These are phyloP conservation scores for Chaetomium tenue DNA, from an alignment of 495 filamentous ascomycete genomes.

Conservation along the genomic window DNA sequence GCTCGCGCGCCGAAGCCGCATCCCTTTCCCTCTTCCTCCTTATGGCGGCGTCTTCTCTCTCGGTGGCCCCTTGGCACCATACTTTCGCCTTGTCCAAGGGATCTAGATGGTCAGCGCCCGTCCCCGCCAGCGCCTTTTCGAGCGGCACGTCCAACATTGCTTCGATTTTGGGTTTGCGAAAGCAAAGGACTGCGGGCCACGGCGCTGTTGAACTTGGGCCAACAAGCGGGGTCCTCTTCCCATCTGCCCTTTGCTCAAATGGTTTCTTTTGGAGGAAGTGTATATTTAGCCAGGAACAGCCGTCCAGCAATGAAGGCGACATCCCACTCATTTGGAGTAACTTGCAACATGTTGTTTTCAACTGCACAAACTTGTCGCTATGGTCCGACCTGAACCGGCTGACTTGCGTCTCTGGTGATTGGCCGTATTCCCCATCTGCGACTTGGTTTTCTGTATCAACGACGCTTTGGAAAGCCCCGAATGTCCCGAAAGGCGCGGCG, in stretches of 20 bases:
- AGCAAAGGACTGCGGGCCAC: slow-evolving; percentile 54
- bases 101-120: slow-evolving; percentile 45
- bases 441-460: slow-evolving; percentile 31
- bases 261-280: slow-evolving; percentile 38
- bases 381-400: slow-evolving; percentile 39
- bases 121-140: slow-evolving; percentile 21
- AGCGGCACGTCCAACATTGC: slow-evolving; percentile 20
- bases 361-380: slow-evolving; percentile 39
- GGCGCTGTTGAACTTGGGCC: slow-evolving; percentile 38
- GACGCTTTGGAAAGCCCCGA: slow-evolving; percentile 42
- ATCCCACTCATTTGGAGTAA: slow-evolving; percentile 46
- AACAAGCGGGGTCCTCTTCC: slow-evolving; percentile 41
- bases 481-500: slow-evolving; percentile 48
- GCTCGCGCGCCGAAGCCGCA: slow-evolving; percentile 46
- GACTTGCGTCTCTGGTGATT: slow-evolving; percentile 50
- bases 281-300: slow-evolving; percentile 39
- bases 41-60: slow-evolving; percentile 47
- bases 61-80: slow-evolving; percentile 58
- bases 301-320: slow-evolving; percentile 37
- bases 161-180: slow-evolving; percentile 41
- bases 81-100: slow-evolving; percentile 65
- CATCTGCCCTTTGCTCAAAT: slow-evolving; percentile 43
- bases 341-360: slow-evolving; percentile 43
- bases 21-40: slow-evolving; percentile 56
- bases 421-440: slow-evolving; percentile 35